Base-by-base conservation (phyloP, 164 flowering plant genomes). In the Platanus orientalis region DNA sequence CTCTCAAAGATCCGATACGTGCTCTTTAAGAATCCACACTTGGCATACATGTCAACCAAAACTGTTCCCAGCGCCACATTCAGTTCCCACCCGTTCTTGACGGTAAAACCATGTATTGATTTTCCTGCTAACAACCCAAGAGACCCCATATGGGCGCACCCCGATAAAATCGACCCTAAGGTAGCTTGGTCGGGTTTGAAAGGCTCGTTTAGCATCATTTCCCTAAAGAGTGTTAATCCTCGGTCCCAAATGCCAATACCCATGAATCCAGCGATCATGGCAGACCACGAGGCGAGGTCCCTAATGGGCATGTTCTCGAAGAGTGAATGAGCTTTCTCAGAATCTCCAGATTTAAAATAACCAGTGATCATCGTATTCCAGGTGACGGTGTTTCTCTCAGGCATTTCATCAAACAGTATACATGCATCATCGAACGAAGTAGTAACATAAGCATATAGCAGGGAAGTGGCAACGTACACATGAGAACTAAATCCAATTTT, bases 331-430 rank as follows among this genome's bases (percentile, higher is more conserved):
- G 91, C 95, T 4, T 39, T 55, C 13, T 67, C 49, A 1, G 79
- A 29, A 47, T 76, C 64, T 2, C 86, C 84, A 3, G 9, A 30
- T 62, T 71, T 80, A 0, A 80, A 79, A 69, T 63, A 77, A 10
- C 84, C 86, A 0, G 82, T 64, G 36, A 86, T 75, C 85, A 88
- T 83, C 0, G 83, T 73, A 49, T 86, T 84, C 87, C 89, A 88
- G 0, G 88, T 80, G 27, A 82, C 82, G 0, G 74, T 56, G 47
- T 76, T 86, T 63, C 75, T 71, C 1, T 67, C 57, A 20, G 84
- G 87, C 81, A 83, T 78, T 84, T 83, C 83, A 19, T 86, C 92
- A 59, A 88, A 88, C 84, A 86, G 51, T 1, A 7, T 10, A 51
- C 83, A 57, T 0, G 87, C 88, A 48, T 75, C 74, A 0, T 10